Base-by-base conservation (phyloP, 768 basidiomycete genomes). In the Pholiota conissans region DNA sequence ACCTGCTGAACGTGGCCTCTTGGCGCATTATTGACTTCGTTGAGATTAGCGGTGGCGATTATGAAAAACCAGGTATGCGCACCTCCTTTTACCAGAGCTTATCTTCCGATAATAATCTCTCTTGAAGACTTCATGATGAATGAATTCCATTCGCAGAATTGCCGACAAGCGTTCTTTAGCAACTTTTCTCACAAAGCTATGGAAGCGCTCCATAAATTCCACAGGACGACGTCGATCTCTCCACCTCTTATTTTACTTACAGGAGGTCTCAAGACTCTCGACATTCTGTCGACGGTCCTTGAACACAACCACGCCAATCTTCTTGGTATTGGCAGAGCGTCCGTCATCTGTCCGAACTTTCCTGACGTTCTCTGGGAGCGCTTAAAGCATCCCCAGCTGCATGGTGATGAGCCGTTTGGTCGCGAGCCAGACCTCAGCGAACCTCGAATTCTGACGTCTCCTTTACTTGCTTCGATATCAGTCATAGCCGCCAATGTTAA, bases 41-140 rank as follows among this genome's bases (percentile, higher is more conserved):
- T 50, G 93, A 96, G 70, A 83, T 96, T 58, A 91, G 88, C 55
- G 93, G 93, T 1, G 93, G 93, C 0, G 86, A 88, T 67, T 96
- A 95, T 62, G 90, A 93, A 65, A 82, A 79, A 16, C 88, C 90
- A 63, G 83, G 92, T 88, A 7, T 24, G 57, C 57, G 35, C 5
- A 49, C 16, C 18, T 27, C 13, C 34, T 16, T 28, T 63, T 45
- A 27, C 28, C 27, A 22, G 2, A n/a, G 9, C 27, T 14, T 24
- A 10, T 53, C 24, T 28, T 3, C 3, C 57, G 58, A 22, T 5
- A 26, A 20, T 57, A 48, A 20, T 30, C 14, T 7, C n/a, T 59
- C 49, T 13, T 39, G 5, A 50, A 85, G 84, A 79, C 20, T 85
- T 85, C 52, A 70, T 84, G 70, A 55, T 58, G 0, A 45, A 67